Base-by-base conservation (phyloP, 2,329 filamentous ascomycete genomes). In the Aspergillus terreus region DNA sequence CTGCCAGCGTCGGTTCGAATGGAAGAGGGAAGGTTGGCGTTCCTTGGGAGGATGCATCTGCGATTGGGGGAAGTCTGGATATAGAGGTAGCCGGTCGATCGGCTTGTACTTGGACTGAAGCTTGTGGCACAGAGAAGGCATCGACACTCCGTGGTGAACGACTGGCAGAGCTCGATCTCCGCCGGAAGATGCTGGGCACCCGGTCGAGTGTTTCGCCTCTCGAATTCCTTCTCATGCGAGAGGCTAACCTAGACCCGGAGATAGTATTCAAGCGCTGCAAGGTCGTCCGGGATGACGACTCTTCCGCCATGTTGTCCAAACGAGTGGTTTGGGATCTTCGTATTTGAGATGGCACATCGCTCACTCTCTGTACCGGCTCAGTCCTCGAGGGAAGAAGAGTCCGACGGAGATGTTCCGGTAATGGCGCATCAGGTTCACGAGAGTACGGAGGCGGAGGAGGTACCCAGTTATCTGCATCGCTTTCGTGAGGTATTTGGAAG, bases 401-500 rank as follows among this genome's bases (percentile, higher is more conserved):
- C 48, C 64, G 60, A 56, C 59, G 62, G 10, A 74, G 54, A 51
- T 69, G 60, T 11, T 71, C 69, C n/a, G 71, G 71, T 6, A 74
- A 61, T n/a, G 69, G 67, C 32, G 46, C 59, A 23, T 68, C 67
- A 12, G 70, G 56, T 17, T 73, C 64, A 7, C 61, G 67, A 19
- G 63, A 67, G 53, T 95, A 95, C 1, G 88, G 88, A 3, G 90
- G 90, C 7, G 90, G 90, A 4, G 90, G 90, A 4, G 89, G 88
- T 4, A 91, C 87, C 90, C 90, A 95, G 61, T 92, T 90, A 62
- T 94, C 90, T 4, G 89, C 88, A 66, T 94, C 89, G 57, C 88
- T 92, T 69, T 94, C 89, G 67, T 94, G 88, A 4, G 89, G 89
- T 59, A 90, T 80, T 62, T 92, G 86, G 40, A 61, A 60, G 21